Conservation (phyloP, 1,284 basidiomycete species). For the Trametes polyzona region DNA sequence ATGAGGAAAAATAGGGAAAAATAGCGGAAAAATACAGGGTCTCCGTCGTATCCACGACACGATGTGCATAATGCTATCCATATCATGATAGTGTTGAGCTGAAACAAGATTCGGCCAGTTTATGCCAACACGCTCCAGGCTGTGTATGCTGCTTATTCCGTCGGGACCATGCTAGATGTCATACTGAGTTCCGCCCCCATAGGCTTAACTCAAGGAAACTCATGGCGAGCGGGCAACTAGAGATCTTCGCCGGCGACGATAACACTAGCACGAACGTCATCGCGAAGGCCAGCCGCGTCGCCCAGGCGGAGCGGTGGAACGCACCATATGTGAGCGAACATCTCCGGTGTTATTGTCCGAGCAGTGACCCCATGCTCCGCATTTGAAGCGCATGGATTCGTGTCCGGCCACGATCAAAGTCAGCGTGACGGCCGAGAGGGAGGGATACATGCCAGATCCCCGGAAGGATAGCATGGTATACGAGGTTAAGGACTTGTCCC, state of each 20-base stretch:
- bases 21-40: no score
- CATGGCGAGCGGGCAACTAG: not conserved
- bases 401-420: not conserved
- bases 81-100: no score
- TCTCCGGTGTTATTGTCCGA: not conserved
- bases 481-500: not conserved
- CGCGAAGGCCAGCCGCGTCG: not conserved
- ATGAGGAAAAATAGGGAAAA: no score
- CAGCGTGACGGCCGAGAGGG: not conserved
- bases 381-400: not conserved
- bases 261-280: not conserved
- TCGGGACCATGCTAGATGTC: no score
- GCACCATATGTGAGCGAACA: not conserved
- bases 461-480: no score
- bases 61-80: no score
- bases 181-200: no score
- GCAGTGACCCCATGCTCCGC: no score
- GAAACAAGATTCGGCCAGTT: no score
- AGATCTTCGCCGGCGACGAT: not conserved
- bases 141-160: no score
- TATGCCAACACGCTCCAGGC: no score
- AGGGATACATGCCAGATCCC: not conserved
- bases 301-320: slow-evolving; percentile 1
- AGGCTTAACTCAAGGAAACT: slow-evolving; percentile 2
- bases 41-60: no score